Evolutionary conservation across 192 early-diverging fungal genomes (phyloP).

Genomic region (Radiomyces spectabilis): DNA sequence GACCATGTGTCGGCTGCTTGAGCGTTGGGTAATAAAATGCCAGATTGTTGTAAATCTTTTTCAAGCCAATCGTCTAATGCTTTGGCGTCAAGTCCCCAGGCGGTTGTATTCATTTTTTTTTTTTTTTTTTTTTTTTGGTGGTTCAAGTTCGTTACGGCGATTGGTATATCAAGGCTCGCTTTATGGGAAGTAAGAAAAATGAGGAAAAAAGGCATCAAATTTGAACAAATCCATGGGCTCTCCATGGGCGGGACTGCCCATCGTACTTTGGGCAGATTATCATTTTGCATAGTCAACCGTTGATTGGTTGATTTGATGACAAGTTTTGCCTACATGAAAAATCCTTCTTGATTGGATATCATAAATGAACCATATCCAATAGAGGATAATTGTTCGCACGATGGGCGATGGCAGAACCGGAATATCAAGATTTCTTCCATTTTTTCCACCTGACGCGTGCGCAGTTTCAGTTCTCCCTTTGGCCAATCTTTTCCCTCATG

Average conservation of each 20-base stretch:
- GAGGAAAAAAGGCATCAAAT: too few relatives aligned
- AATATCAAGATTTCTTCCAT: not conserved
- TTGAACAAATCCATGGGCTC: too few relatives aligned
- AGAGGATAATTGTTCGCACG: slow-evolving; percentile 4
- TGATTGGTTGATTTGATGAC: slow-evolving; percentile 17
- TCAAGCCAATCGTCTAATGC: slow-evolving; percentile 27
- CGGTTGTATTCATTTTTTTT: too few relatives aligned
- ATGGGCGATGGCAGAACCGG: not conserved
- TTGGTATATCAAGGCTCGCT: too few relatives aligned
- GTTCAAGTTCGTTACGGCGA: too few relatives aligned
- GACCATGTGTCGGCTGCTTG: too few relatives aligned
- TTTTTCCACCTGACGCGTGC: too few relatives aligned
- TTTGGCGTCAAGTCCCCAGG: slow-evolving; percentile 13
- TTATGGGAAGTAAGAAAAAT: too few relatives aligned
- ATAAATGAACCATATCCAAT: not conserved
- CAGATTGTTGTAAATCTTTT: slow-evolving; percentile 19
- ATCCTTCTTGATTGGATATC: slow-evolving; percentile 12
- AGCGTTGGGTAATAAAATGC: too few relatives aligned
- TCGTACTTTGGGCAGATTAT: slow-evolving; percentile 8
- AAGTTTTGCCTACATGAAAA: slow-evolving; percentile 6
- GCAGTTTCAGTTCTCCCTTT: too few relatives aligned
- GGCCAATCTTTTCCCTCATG: too few relatives aligned
- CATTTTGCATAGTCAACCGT: slow-evolving; percentile 3
- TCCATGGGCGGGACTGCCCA: not conserved
- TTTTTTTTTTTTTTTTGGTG: too few relatives aligned